Evolutionary conservation across 2,329 filamentous ascomycete genomes (phyloP), one percentile per base, ranked within the genome.

Genomic region (Sarocladiaceae sp.): DNA sequence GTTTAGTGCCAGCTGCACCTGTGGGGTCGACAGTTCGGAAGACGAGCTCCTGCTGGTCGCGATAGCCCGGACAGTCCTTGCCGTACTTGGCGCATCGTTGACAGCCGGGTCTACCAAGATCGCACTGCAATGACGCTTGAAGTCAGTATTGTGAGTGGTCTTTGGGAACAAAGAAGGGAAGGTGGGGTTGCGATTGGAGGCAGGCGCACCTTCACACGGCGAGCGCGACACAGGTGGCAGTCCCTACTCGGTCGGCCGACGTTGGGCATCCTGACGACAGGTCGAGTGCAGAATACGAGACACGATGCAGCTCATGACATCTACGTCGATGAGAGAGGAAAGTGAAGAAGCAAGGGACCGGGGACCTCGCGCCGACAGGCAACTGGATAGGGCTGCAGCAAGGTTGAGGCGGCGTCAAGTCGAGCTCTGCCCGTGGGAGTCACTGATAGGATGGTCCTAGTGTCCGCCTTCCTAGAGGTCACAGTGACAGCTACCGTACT

Each of bases 61-160:
- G 64, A 51, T 72, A 72, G 2, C 70, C 70, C 1, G 70, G 70
- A 18, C 70, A 72, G 17, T 64, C 60, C 28, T 59, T 60, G 39
- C 70, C 70, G 55, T 72, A 72, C 53, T 71, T 72, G 61, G 64
- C 61, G 56, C 70, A 72, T 59, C 70, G 61, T 50, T 68, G 64
- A 51, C 70, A 72, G 6, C 61, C 60, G 4, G 70, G 70, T n/a
- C 66, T 66, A 15, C 48, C 64, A 15, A 73, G 67, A 54, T 72
- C 70, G 52, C 70, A 72, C 70, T 72, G 49, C n/a, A 29, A 48
- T 3, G 17, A 12, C 10, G 22, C 8, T 23, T 7, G 23, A 18
- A 13, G 50, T 17, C 20, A 20, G 15, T 26, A 23, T 26, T 52
- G 15, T 29, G 20, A 4, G 28, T 29, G 56, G 58, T 46, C 58